Evolutionary conservation across 805 yeast genomes (phyloP), one percentile per base, ranked within the genome.

Genomic region (Lipomyces spencermartinsiae): DNA sequence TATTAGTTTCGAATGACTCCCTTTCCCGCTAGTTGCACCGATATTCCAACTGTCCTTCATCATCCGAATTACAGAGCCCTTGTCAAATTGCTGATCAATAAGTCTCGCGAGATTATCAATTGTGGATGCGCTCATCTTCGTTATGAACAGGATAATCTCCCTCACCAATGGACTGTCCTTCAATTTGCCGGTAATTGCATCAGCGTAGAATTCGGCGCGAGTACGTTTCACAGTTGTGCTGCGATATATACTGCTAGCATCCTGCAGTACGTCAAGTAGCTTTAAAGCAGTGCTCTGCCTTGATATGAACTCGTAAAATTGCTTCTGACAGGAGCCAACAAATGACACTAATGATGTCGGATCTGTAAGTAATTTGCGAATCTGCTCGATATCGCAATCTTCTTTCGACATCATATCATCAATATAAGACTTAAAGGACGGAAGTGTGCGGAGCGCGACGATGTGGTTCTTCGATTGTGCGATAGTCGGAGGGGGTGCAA

Each of bases 381-480:
- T 46, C 4, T 19, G 19, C 9, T 12, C 9, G 5, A 46, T n/a
- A 29, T 34, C 46, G 29, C 19, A n/a, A n/a, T 51, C 39, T 9
- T 51, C 12, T 10, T 16, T 22, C 37, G 34, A 10, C 9, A 58
- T 29, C 34, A 12, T 10, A 19, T n/a, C 7, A 6, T 19, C 22
- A 19, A 69, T 53, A 25, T 64, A 64, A 29, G 49, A 46, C 19
- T 61, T 46, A 31, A 81, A 81, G 0, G 84, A 80, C 0, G 81
- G 80, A 39, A 81, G 70, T 72, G 75, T 73, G 53, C 82, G 74
- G 1, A 81, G 62, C 1, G 80, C 77, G 2, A 61, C 57, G 14
- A 65, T 59, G 58, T 79, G 74, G 4, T 62, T 58, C 2, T 73
- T 60, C 0, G 72, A 65, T 34, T 66, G 12, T n/a, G 14, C 61